These are phyloP conservation scores for Penicillium sp. DNA, from an alignment of 2,329 filamentous ascomycete genomes.

Conservation along the genomic window DNA sequence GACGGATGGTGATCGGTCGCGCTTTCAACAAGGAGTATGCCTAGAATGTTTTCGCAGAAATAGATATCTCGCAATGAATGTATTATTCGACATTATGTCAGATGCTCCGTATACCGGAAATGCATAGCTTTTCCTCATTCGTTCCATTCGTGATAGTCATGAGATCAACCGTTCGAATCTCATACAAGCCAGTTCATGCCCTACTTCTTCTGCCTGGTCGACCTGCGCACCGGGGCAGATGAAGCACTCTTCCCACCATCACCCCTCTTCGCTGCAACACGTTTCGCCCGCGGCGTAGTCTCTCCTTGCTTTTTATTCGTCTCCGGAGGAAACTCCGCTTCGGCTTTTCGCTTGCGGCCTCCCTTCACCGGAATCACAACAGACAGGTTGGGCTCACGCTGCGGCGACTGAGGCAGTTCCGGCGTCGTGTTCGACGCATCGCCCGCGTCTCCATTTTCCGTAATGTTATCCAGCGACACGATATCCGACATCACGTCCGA, in stretches of 20 bases:
- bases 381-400: not conserved
- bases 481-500: slow-evolving; percentile 22
- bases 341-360: slow-evolving; percentile 21
- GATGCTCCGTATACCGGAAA: slow-evolving; percentile 4
- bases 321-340: slow-evolving; percentile 3
- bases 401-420: slow-evolving; percentile 16
- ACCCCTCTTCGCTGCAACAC: slow-evolving; percentile 23
- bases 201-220: slow-evolving; percentile 30
- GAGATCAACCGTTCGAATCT: not conserved
- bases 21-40: slow-evolving; percentile 85
- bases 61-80: slow-evolving; percentile 2
- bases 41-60: slow-evolving; percentile 9
- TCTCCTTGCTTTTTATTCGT: slow-evolving; percentile 6
- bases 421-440: slow-evolving; percentile 25
- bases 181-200: not conserved
- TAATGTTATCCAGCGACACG: slow-evolving; percentile 10
- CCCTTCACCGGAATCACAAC: slow-evolving; percentile 10
- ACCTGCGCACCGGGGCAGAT: slow-evolving; percentile 27
- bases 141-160: slow-evolving; percentile 15
- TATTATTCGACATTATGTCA: not conserved
- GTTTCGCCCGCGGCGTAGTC: slow-evolving; percentile 22
- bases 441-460: slow-evolving; percentile 15
- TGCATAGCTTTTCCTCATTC: slow-evolving; percentile 9
- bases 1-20: slow-evolving; percentile 89
- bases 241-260: slow-evolving; percentile 8